These are phyloP conservation scores for Myriosclerotinia duriaeana DNA, from an alignment of 2,329 filamentous ascomycete species.

Conservation along the genomic window DNA sequence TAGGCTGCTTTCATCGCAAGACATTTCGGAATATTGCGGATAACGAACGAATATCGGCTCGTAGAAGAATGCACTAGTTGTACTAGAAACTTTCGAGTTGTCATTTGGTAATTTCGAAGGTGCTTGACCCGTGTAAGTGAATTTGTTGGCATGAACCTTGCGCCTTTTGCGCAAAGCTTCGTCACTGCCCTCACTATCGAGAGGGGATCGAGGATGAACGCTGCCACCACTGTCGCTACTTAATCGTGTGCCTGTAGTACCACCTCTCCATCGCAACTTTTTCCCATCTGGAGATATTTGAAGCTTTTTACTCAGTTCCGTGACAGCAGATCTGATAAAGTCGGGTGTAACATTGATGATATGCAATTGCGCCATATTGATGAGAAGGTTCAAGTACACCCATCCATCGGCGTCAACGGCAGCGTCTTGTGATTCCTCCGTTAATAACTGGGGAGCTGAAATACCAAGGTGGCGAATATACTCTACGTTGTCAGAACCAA, in stretches of 20 bases:
- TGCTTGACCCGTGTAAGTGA: constrained; percentile 2
- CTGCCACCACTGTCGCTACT: constrained; percentile 62
- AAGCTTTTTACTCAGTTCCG: constrained; percentile 69
- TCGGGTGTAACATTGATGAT: constrained; percentile 79
- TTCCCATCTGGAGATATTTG: constrained; percentile 75
- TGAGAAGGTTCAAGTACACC: constrained; percentile 79
- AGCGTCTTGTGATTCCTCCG: constrained; percentile 50
- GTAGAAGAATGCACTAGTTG: constrained; percentile 57
- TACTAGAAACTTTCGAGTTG: constrained; percentile 39
- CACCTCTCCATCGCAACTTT: constrained; percentile 78
- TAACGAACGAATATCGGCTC: constrained; percentile 60
- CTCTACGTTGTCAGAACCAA: constrained; percentile 74
- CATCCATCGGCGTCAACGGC: constrained; percentile 68
- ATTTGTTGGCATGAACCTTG: constrained; percentile 31
- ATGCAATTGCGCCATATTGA: constrained; percentile 80
- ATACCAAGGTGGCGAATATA: constrained; percentile 76
- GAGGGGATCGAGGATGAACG: constrained; percentile 46
- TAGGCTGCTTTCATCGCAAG: constrained; percentile 15
- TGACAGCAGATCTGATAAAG: constrained; percentile 72
- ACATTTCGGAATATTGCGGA: constrained; percentile 46
- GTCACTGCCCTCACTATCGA: constrained; percentile 32
- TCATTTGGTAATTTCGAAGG: not conserved
- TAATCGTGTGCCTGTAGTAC: constrained; percentile 61
- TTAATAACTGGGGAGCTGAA: constrained; percentile 55
- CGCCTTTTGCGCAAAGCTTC: constrained; percentile 33